phyloP scores from a whole-genome alignment of 23 red algal genomes.

The Gracilaria gracilis region DNA sequence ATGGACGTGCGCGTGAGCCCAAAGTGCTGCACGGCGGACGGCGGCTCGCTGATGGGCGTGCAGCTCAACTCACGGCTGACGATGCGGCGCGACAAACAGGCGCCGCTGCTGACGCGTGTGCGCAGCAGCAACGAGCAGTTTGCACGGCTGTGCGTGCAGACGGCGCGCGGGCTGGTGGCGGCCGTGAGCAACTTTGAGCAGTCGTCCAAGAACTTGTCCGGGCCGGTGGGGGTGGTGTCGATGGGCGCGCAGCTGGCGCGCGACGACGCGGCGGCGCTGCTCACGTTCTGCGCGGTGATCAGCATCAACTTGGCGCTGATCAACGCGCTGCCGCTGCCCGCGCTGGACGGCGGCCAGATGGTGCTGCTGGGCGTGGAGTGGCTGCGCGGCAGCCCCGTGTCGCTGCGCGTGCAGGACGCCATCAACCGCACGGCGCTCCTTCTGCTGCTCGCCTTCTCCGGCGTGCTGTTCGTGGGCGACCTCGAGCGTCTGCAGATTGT shows the following conservation, averaged over 20 bases:
- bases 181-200: constrained; percentile 68
- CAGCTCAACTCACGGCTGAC: constrained; percentile 78
- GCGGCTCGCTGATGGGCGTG: constrained; percentile 78
- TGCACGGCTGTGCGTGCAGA: constrained; percentile 45
- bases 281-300: constrained; percentile 90
- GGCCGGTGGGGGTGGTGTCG: constrained; percentile 93
- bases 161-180: constrained; percentile 61
- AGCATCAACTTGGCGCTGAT: constrained; percentile 95
- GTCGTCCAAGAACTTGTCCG: constrained; percentile 73
- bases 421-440: constrained; percentile 92
- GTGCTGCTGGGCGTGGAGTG: constrained; percentile 84
- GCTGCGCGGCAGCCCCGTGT: constrained; percentile 75
- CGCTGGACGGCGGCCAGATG: constrained; percentile 98
- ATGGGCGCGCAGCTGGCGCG: constrained; percentile 94
- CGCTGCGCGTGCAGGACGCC: constrained; percentile 76
- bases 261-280: constrained; percentile 80
- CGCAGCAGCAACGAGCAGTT: constrained; percentile 80
- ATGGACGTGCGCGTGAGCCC: constrained; percentile 49
- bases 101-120: constrained; percentile 5
- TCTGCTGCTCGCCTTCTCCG: constrained; percentile 85
- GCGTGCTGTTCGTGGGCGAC: constrained; percentile 86
- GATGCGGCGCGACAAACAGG: constrained; percentile 40
- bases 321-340: constrained; percentile 94
- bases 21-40: constrained; percentile 83
- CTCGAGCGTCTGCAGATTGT: constrained; percentile 83